Evolutionary conservation across 805 yeast species (phyloP).

Genomic region (Cyberlindnera maclurae): DNA sequence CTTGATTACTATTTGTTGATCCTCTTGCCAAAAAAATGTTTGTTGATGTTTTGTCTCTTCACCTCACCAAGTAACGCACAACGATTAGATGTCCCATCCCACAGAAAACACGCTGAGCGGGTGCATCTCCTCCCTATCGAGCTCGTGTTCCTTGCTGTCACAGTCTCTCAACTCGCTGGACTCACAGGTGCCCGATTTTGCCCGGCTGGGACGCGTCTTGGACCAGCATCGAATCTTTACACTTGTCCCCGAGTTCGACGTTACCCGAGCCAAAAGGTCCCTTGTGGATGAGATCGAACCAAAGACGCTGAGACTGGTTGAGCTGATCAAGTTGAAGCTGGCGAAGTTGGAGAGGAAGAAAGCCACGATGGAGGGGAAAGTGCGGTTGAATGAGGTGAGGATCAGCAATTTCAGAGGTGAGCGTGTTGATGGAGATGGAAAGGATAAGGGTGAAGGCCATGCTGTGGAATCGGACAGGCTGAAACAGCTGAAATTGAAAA

Average conservation of each 20-base stretch:
- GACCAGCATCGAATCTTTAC: slow-evolving; percentile 42
- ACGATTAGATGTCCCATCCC: background rate
- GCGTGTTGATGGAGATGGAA: slow-evolving; percentile 3
- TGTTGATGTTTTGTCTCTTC: background rate
- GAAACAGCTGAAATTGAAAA: slow-evolving; percentile 34
- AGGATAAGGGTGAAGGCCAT: slow-evolving; percentile 23
- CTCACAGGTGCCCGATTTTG: slow-evolving; percentile 31
- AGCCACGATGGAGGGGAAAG: slow-evolving; percentile 28
- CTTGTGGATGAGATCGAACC: slow-evolving; percentile 36
- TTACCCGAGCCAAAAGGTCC: slow-evolving; percentile 32
- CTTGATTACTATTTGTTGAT: background rate
- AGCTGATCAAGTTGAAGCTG: slow-evolving; percentile 28
- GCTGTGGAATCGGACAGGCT: slow-evolving; percentile 32
- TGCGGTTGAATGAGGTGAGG: slow-evolving; percentile 34
- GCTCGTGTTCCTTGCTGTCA: slow-evolving; percentile 29
- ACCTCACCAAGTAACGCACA: background rate
- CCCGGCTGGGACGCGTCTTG: slow-evolving; percentile 34
- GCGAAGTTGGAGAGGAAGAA: slow-evolving; percentile 28
- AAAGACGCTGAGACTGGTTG: slow-evolving; percentile 29
- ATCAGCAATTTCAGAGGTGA: slow-evolving; percentile 24
- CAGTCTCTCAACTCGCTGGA: slow-evolving; percentile 28
- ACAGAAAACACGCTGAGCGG: slow-evolving; percentile 17
- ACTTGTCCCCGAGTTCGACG: slow-evolving; percentile 41
- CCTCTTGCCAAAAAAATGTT: background rate
- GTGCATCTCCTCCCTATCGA: slow-evolving; percentile 28